Evolutionary conservation across 139 green algal genomes (phyloP), one percentile per base, ranked within the genome.

Genomic region (Tetradesmus lagerheimii): DNA sequence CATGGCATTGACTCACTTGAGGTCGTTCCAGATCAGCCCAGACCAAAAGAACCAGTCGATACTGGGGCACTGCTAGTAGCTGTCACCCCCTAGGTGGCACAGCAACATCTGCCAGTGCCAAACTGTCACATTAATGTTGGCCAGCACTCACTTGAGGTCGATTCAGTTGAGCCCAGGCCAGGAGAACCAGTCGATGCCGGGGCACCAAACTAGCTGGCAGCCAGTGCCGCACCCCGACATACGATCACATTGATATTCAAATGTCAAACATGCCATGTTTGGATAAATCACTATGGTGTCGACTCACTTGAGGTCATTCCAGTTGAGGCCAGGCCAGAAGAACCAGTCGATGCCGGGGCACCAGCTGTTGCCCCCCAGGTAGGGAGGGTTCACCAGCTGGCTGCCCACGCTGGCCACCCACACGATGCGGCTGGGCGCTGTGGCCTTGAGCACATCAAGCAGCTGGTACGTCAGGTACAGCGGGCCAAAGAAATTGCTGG

Each of bases 1-100:
- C n/a, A n/a, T n/a, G n/a, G n/a, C n/a, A n/a, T n/a, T n/a, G n/a
- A 53, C 90, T 82, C 50, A 92, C 90, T 92, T 92, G 62, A 92
- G 90, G 47, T 92, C 90, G 29, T 92, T 62, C 90, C 90, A 92
- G 90, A 88, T 85, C n/a, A 92, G 64, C 4, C 66, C 84, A 27
- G 84, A 12, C 45, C 50, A 64, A 20, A 64, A 14, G 50, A 20
- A 64, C 50, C 50, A 64, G 50, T 64, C 50, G 14, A 64, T 83
- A n/a, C 50, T 27, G 12, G 25, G 50, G 4, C 43, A 50, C 5
- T 8, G 43, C 43, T 12, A 57, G 11, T 57, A 12, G 45, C 0
- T 57, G 45, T 57, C 14, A 12, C 14, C 45, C 45, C 45, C 45
- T 12, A 57, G 45, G 45, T 57, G n/a, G n/a, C n/a, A n/a, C n/a